phyloP scores from a whole-genome alignment of 148 eudicot species.

The Polygonum aviculare region DNA sequence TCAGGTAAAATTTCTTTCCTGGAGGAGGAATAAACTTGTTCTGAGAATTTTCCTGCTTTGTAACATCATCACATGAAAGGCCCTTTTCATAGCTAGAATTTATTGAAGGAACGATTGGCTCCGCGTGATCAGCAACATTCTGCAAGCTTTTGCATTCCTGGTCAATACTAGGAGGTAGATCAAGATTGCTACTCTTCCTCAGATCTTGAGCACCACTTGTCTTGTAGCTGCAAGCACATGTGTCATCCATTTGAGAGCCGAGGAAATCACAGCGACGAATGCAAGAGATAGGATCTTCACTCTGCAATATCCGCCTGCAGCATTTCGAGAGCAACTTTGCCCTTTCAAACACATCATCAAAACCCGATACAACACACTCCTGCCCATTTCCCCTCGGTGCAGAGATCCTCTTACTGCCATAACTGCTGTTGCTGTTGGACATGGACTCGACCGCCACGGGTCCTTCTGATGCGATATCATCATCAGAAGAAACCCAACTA shows the following conservation, averaged over 20 bases:
- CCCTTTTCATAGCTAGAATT: slow-evolving; percentile 14
- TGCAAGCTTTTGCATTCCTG: slow-evolving; percentile 14
- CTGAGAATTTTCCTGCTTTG: slow-evolving; percentile 17
- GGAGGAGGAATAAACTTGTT: slow-evolving; percentile 39
- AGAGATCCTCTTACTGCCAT: slow-evolving; percentile 27
- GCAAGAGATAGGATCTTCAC: slow-evolving; percentile 48
- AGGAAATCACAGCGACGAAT: slow-evolving; percentile 26
- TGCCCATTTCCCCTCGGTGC: slow-evolving; percentile 16
- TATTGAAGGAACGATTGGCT: not conserved
- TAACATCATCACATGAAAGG: slow-evolving; percentile 5
- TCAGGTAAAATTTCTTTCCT: slow-evolving; percentile 63
- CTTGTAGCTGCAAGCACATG: slow-evolving; percentile 11
- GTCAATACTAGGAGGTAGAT: slow-evolving; percentile 11
- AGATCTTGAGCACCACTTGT: slow-evolving; percentile 15
- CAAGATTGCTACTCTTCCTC: slow-evolving; percentile 10
- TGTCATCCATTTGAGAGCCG: slow-evolving; percentile 8
- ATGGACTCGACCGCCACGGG: slow-evolving; percentile 14
- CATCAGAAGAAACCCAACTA: slow-evolving; percentile 21
- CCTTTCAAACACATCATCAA: slow-evolving; percentile 28
- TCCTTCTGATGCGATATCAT: slow-evolving; percentile 15
- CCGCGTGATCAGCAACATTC: slow-evolving; percentile 12
- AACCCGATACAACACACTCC: slow-evolving; percentile 13
- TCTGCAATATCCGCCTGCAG: slow-evolving; percentile 47
- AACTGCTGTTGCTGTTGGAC: slow-evolving; percentile 15
- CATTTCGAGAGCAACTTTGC: slow-evolving; percentile 33